phyloP scores from a whole-genome alignment of 768 basidiomycete species.

The Panaeolus cyanescens region DNA sequence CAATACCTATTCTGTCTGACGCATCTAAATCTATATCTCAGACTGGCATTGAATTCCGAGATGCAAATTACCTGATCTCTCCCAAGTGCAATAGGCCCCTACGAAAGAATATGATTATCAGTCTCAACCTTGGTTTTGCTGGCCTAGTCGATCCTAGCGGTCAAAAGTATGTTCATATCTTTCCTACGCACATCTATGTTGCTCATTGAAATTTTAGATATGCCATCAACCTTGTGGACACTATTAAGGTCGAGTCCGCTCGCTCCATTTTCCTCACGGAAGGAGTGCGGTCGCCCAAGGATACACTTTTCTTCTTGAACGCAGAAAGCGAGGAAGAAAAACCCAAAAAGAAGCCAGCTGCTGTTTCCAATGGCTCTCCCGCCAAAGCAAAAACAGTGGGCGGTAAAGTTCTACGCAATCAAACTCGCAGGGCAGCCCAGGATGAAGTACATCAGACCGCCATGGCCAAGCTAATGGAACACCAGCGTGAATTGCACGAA shows the following conservation, averaged over 20 bases:
- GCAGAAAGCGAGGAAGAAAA: constrained; percentile 65
- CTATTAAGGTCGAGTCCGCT: constrained; percentile 73
- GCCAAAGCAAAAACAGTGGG: constrained; percentile 74
- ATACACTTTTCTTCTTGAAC: constrained; percentile 85
- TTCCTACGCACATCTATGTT: neutral
- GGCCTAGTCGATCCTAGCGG: constrained; percentile 77
- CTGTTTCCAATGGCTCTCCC: constrained; percentile 68
- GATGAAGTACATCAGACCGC: constrained; percentile 82
- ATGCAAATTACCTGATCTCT: constrained; percentile 80
- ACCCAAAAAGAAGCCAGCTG: constrained; percentile 49
- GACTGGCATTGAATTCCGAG: constrained; percentile 97
- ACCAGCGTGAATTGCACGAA: constrained; percentile 83
- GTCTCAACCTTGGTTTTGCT: constrained; percentile 82
- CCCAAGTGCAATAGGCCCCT: constrained; percentile 75
- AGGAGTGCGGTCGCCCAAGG: constrained; percentile 81
- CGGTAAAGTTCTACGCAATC: constrained; percentile 87
- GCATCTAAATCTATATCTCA: constrained; percentile 29
- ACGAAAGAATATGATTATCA: constrained; percentile 83
- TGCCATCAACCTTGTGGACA: constrained; percentile 86
- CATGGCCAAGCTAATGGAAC: constrained; percentile 78
- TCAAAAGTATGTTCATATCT: constrained; percentile 59
- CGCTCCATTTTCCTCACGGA: constrained; percentile 76
- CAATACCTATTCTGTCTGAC: neutral
- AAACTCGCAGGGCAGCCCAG: constrained; percentile 85
- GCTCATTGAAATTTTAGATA: constrained; percentile 53